Conservation (phyloP, 78 protist species). For the Diacronema lutheri region DNA sequence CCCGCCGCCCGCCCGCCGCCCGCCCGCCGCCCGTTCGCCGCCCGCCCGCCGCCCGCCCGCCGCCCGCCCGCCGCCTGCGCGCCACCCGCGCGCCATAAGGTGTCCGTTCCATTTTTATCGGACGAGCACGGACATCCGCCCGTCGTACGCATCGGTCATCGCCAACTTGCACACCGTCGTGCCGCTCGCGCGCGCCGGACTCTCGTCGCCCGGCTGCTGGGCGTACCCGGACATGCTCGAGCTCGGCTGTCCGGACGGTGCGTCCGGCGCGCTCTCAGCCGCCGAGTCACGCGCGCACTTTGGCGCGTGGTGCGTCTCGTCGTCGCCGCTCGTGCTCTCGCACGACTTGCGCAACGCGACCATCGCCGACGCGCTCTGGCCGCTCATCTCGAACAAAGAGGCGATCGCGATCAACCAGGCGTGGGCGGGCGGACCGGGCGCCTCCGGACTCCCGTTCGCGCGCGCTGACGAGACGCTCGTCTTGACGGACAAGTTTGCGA, state of each 20-base stretch:
- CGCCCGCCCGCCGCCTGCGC: background rate
- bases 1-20: too few relatives aligned
- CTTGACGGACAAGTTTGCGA: background rate
- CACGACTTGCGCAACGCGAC: conserved; percentile 35
- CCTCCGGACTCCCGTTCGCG: conserved; percentile 7
- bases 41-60: too few relatives aligned
- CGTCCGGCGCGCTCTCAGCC: conserved; percentile 5
- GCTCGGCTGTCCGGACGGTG: conserved; percentile 10
- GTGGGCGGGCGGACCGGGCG: conserved; percentile 48
- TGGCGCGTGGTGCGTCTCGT: conserved; percentile 58
- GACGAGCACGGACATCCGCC: conserved; percentile 32
- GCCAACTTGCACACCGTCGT: conserved; percentile 26
- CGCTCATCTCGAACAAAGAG: conserved; percentile 31
- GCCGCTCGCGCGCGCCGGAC: background rate
- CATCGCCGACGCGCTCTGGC: conserved; percentile 35
- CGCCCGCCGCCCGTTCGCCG: too few relatives aligned
- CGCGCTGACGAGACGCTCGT: background rate
- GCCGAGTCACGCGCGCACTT: conserved; percentile 54
- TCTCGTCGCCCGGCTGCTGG: conserved; percentile 52
- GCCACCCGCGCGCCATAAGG: too few relatives aligned
- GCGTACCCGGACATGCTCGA: conserved; percentile 65
- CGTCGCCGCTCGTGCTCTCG: conserved; percentile 48
- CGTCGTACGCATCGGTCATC: conserved; percentile 23
- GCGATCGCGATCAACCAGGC: conserved; percentile 41
- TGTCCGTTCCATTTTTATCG: conserved; percentile 55